phyloP scores from a whole-genome alignment of 768 basidiomycete genomes.

The Pleurotus citrinopileatus region DNA sequence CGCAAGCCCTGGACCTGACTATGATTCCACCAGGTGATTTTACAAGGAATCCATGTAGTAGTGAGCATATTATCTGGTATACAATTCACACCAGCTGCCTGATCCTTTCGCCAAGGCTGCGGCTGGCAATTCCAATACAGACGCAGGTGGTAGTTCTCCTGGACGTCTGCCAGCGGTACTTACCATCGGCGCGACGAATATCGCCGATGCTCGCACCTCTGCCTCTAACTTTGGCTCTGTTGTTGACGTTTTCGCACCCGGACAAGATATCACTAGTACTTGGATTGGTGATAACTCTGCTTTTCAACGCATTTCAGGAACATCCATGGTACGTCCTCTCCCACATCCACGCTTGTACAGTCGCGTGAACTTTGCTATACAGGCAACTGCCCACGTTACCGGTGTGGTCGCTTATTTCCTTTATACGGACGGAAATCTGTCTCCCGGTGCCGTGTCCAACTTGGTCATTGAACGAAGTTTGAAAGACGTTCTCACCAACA shows the following conservation, averaged over 20 bases:
- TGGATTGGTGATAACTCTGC: slow-evolving; percentile 23
- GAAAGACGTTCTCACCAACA: background rate
- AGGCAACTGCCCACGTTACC: background rate
- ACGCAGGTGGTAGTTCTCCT: slow-evolving; percentile 30
- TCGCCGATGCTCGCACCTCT: slow-evolving; percentile 28
- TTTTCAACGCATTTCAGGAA: slow-evolving; percentile 22
- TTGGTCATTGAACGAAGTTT: background rate
- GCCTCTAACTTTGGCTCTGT: slow-evolving; percentile 39
- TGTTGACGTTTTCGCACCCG: slow-evolving; percentile 41
- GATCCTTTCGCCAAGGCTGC: slow-evolving; percentile 15
- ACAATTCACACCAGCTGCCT: background rate
- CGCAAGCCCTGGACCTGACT: background rate
- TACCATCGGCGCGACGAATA: slow-evolving; percentile 36
- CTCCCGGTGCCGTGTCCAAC: background rate
- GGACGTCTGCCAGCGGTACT: slow-evolving; percentile 30
- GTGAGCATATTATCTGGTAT: slow-evolving; percentile 1
- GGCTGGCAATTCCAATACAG: slow-evolving; percentile 32
- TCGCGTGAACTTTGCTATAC: background rate
- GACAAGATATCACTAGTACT: slow-evolving; percentile 26
- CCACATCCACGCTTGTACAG: background rate
- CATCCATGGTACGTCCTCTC: slow-evolving; percentile 21
- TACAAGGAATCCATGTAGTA: slow-evolving; percentile 27
- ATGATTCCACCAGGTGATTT: slow-evolving; percentile 25
- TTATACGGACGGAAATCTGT: background rate
- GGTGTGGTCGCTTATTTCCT: background rate